Base-by-base conservation (phyloP, 306 rosid genomes). In the Vigna unguiculata region DNA sequence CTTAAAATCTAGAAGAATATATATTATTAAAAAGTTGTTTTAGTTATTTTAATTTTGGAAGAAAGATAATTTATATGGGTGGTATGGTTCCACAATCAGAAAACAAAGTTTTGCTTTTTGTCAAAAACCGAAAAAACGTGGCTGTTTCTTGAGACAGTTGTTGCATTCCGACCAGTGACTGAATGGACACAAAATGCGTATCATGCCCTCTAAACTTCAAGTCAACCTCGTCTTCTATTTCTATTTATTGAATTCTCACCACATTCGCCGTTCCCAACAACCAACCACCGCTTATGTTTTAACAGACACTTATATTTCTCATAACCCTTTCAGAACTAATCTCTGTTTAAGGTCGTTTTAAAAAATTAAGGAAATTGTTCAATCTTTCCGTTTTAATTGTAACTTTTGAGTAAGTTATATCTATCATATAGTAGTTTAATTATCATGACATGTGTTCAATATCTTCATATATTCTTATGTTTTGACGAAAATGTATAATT, bases 201-300 rank as follows among this genome's bases (percentile, higher is more conserved):
- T 19, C 70, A 64, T 40, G 70, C 70, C 48, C 1, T 36, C 30
- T 7, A 64, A 64, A 19, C 8, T 43, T 3, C 1, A 22, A 22
- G 72, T 43, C 72, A 66, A 66, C 72, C 13, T 14, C 21, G 52
- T 40, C 52, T 20, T 41, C 45, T 12, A 17, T 41, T 65, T 65
- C 12, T 9, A 2, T 15, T 30, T 34, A 34, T n/a, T 8, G 20
- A 30, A 2, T 60, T 60, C 4, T 32, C 45, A 28, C 1, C 9
- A 1, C 46, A 36, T 36, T n/a, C 6, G 1, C 19, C 11, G 6
- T 43, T 20, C 19, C 53, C 40, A 32, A 28, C 32, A 28, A 28
- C 32, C 32, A 28, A 28, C 30, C 30, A 38, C 5, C 12, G 36
- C 36, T 2, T 20, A 41, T 47, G 10, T 63, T 36, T n/a, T n/a